These are phyloP conservation scores for Phoenix dactylifera DNA, from an alignment of 176 grass and related monocot species.

Conservation along the genomic window DNA sequence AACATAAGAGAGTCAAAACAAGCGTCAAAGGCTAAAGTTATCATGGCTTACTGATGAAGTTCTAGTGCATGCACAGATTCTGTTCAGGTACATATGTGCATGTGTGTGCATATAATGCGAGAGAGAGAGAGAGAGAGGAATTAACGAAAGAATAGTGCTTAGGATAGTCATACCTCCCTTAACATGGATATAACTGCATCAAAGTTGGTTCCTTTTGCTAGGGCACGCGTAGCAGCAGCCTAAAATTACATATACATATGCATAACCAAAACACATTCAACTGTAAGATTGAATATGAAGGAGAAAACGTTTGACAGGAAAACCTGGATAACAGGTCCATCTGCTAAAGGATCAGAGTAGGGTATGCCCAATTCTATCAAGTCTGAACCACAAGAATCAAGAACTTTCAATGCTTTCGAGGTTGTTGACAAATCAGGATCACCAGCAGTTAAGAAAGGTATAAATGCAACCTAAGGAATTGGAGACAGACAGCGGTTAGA, in stretches of 20 bases:
- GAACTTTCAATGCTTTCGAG: conserved; percentile 76
- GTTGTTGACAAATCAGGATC: conserved; percentile 86
- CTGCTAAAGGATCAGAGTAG: conserved; percentile 87
- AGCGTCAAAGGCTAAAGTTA: too few relatives aligned
- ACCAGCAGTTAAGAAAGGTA: conserved; percentile 93
- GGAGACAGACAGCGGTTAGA: too few relatives aligned
- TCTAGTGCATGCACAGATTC: too few relatives aligned
- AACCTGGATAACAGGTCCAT: conserved; percentile 97
- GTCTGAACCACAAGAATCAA: conserved; percentile 80
- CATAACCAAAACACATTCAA: not conserved
- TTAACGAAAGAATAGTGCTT: not conserved
- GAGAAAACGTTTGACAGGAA: not conserved
- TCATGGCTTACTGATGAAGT: too few relatives aligned
- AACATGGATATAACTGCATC: conserved; percentile 93
- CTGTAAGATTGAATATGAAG: not conserved
- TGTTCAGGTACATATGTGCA: too few relatives aligned
- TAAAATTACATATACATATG: conserved; percentile 14
- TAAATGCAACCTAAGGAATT: conserved; percentile 40
- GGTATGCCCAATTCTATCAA: conserved; percentile 93
- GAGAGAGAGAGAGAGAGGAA: too few relatives aligned
- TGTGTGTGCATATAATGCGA: too few relatives aligned
- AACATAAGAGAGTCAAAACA: too few relatives aligned
- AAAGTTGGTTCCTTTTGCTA: conserved; percentile 81
- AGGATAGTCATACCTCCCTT: conserved; percentile 24
- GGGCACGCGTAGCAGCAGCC: conserved; percentile 86